phyloP scores from a whole-genome alignment of 306 rosid species.

The Inga laurina region DNA sequence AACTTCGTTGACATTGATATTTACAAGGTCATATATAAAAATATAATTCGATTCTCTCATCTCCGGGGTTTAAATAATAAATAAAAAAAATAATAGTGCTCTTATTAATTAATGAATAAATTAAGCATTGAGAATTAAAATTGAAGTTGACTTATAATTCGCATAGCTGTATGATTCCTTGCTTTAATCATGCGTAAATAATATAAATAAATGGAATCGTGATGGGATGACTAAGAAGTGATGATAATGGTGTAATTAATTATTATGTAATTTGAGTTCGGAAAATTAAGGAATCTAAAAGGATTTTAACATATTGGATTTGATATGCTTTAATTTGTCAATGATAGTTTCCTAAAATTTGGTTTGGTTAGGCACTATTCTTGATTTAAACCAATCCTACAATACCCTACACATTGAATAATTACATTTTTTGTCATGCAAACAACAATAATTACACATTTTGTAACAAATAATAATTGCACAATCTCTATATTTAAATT shows the following conservation, averaged over 20 bases:
- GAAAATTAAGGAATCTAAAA: conserved; percentile 12
- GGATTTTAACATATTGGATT: neutral
- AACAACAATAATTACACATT: neutral
- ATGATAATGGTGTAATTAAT: neutral
- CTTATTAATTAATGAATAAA: neutral
- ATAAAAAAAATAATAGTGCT: neutral
- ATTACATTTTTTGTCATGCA: neutral
- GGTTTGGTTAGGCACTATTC: neutral
- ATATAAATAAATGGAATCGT: neutral
- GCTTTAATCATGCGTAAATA: neutral
- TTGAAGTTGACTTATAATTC: neutral
- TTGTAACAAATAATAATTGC: neutral
- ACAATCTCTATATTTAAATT: neutral
- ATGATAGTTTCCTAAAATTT: neutral
- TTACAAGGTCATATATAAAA: neutral
- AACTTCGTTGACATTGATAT: neutral
- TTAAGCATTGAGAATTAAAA: neutral
- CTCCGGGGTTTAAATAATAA: neutral
- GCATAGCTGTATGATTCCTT: neutral
- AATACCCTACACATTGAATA: neutral
- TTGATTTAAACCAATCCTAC: neutral
- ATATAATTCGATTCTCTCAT: neutral
- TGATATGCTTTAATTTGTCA: neutral
- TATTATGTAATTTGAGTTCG: neutral
- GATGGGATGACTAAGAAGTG: neutral